Evolutionary conservation across 2,329 filamentous ascomycete species (phyloP).

Genomic region (Ophiosphaerella narmari): DNA sequence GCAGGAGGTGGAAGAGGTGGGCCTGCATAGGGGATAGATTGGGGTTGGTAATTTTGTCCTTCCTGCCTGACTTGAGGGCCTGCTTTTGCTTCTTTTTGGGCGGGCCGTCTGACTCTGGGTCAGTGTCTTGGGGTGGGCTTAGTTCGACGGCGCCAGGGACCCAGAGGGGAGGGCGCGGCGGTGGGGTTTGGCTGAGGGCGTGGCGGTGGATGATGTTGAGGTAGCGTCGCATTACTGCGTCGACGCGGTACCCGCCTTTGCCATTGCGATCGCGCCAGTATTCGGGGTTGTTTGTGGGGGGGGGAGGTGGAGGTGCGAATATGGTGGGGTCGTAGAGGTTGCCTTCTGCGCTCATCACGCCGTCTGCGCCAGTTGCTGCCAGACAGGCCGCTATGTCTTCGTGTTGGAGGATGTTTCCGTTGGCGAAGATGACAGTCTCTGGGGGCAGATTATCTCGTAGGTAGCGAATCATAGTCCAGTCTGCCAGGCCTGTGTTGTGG

Average conservation of each 20-base stretch:
- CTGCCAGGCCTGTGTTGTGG: conserved; percentile 88
- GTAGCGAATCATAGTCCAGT: conserved; percentile 85
- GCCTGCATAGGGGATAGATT: conserved; percentile 85
- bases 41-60: conserved; percentile 56
- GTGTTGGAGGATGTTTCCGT: conserved; percentile 87
- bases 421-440: conserved; percentile 94
- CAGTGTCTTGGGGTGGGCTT: conserved; percentile 44
- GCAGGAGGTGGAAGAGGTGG: conserved; percentile 89
- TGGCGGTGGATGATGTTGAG: conserved; percentile 86
- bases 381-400: conserved; percentile 79
- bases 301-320: conserved; percentile 70
- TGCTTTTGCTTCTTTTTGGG: conserved; percentile 44
- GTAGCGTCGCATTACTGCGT: conserved; percentile 85
- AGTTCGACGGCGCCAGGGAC: conserved; percentile 59
- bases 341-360: conserved; percentile 93
- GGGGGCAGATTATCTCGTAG: conserved; percentile 79
- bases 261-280: conserved; percentile 85
- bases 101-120: conserved; percentile 35
- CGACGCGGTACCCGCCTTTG: conserved; percentile 83
- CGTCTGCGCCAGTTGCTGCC: conserved; percentile 83
- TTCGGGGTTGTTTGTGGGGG: conserved; percentile 69
- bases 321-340: conserved; percentile 91
- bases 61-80: conserved; percentile 50
- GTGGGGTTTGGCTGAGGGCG: conserved; percentile 69
- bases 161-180: conserved; percentile 73